These are phyloP conservation scores for Podospora appendiculata DNA, from an alignment of 495 filamentous ascomycete genomes.

Conservation along the genomic window DNA sequence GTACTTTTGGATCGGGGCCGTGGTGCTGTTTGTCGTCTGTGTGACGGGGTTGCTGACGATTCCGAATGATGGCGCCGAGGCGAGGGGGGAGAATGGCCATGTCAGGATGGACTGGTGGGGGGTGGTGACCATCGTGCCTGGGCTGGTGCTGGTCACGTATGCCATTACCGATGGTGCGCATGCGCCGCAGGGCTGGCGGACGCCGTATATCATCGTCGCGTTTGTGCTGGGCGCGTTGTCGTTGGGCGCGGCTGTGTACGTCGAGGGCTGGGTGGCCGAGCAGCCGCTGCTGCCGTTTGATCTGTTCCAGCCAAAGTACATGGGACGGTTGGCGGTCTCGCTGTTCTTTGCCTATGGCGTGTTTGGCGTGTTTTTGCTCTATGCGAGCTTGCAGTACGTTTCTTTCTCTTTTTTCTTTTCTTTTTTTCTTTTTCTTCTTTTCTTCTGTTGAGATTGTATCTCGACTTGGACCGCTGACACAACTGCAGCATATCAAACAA, in stretches of 20 bases:
- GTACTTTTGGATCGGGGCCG: constrained; percentile 74
- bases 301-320: constrained; percentile 65
- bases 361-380: constrained; percentile 71
- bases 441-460: background rate
- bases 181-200: constrained; percentile 61
- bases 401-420: background rate
- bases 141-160: constrained; percentile 65
- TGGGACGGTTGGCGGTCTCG: constrained; percentile 57
- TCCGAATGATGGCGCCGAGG: constrained; percentile 52
- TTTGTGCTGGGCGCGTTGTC: constrained; percentile 52
- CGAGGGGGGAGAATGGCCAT: constrained; percentile 20
- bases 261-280: constrained; percentile 68
- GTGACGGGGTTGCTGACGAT: constrained; percentile 56
- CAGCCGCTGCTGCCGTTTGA: constrained; percentile 69
- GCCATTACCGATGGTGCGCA: constrained; percentile 70
- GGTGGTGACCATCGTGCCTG: constrained; percentile 52
- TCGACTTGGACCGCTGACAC: background rate
- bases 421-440: constrained; percentile 4
- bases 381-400: constrained; percentile 70
- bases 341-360: constrained; percentile 71
- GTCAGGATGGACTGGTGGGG: constrained; percentile 52
- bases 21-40: constrained; percentile 34
- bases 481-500: constrained; percentile 53
- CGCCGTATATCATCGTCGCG: constrained; percentile 61
- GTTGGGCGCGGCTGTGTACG: constrained; percentile 53